Evolutionary conservation across 2,329 filamentous ascomycete species (phyloP).

Genomic region (Niveomyces coronatus): DNA sequence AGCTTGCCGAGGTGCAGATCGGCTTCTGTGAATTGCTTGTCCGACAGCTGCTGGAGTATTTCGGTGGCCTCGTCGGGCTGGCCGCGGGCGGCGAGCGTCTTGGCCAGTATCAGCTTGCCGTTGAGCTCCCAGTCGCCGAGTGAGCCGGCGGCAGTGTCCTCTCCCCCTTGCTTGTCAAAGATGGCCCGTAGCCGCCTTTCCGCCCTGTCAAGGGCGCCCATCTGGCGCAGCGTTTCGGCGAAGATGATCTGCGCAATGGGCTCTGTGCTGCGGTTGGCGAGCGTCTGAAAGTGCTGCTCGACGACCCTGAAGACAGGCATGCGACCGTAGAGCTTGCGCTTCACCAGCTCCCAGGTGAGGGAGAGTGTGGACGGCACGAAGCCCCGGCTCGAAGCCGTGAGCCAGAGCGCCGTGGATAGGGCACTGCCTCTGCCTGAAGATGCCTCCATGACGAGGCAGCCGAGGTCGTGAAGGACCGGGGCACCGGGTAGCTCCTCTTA

Average conservation of each 20-base stretch:
- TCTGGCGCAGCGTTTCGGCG: conserved; percentile 19
- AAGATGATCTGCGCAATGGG: conserved; percentile 26
- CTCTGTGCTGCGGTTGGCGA: conserved; percentile 21
- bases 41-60: conserved; percentile 15
- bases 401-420: conserved; percentile 19
- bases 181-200: conserved; percentile 5
- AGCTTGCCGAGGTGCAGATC: conserved; percentile 18
- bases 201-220: conserved; percentile 17
- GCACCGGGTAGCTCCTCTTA: conserved; percentile 4
- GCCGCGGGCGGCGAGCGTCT: conserved; percentile 7
- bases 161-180: neutral
- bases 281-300: conserved; percentile 20
- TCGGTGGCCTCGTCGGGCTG: conserved; percentile 15
- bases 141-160: neutral
- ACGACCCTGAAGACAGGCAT: conserved; percentile 11
- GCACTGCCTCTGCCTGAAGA: conserved; percentile 6
- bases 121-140: conserved; percentile 8
- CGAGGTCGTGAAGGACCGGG: conserved; percentile 18
- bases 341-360: conserved; percentile 15
- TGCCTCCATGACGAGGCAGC: conserved; percentile 18
- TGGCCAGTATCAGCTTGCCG: conserved; percentile 1
- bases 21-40: conserved; percentile 16
- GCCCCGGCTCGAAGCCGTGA: conserved; percentile 22
- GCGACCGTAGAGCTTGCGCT: conserved; percentile 13
- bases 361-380: conserved; percentile 22